Evolutionary conservation across 352 stramenopile genomes (phyloP).

Genomic region (Phytophthora agathidicida): DNA sequence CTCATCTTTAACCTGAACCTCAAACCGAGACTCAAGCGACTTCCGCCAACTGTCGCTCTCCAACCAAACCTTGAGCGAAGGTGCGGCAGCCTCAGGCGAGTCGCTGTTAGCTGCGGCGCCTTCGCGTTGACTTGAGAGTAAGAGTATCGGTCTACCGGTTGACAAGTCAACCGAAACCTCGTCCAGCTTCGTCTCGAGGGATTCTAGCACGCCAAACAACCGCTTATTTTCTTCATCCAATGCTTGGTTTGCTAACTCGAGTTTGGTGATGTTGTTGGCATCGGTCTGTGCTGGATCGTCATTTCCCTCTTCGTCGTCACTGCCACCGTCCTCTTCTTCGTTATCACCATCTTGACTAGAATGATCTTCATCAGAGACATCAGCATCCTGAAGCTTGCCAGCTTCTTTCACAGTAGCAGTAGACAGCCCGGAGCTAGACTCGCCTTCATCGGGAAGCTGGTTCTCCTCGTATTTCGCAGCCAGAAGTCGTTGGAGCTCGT

Average conservation of each 20-base stretch:
- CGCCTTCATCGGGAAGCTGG: slow-evolving; percentile 21
- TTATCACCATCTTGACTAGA: slow-evolving; percentile 35
- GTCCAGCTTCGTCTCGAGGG: slow-evolving; percentile 52
- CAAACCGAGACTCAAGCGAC: slow-evolving; percentile 30
- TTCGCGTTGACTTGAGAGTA: slow-evolving; percentile 19
- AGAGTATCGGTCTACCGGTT: slow-evolving; percentile 42
- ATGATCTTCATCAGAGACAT: slow-evolving; percentile 29
- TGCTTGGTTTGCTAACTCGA: slow-evolving; percentile 45
- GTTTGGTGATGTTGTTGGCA: slow-evolving; percentile 29
- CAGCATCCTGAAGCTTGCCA: slow-evolving; percentile 19
- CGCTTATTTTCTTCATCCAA: slow-evolving; percentile 59
- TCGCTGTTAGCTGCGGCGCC: neutral
- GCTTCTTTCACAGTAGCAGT: slow-evolving; percentile 4
- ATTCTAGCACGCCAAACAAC: slow-evolving; percentile 52
- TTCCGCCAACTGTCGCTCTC: slow-evolving; percentile 56
- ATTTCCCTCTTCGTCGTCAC: slow-evolving; percentile 24
- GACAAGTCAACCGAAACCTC: slow-evolving; percentile 51
- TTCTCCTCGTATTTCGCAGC: slow-evolving; percentile 49
- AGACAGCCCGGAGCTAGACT: neutral
- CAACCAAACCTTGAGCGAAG: slow-evolving; percentile 64
- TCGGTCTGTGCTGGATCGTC: slow-evolving; percentile 22
- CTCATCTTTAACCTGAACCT: slow-evolving; percentile 4
- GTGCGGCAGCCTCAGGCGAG: slow-evolving; percentile 21
- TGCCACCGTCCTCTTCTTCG: slow-evolving; percentile 30
- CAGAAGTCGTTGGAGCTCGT: slow-evolving; percentile 61